phyloP scores from a whole-genome alignment of 805 yeast genomes.

The Pichia thaimueangensis region DNA sequence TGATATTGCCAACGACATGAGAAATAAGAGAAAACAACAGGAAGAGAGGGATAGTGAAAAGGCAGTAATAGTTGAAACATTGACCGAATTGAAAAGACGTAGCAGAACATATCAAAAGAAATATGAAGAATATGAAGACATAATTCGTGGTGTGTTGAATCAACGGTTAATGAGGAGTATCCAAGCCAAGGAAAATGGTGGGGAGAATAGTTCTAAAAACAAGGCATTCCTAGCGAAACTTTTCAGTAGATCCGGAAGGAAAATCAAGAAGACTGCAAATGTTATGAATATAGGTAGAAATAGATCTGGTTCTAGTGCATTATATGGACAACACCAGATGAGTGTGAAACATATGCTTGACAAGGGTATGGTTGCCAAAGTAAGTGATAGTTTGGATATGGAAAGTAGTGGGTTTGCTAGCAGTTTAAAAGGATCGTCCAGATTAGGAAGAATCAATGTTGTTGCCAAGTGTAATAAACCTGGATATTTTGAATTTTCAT shows the following conservation, averaged over 20 bases:
- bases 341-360: conserved; percentile 5
- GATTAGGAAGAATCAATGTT: conserved; percentile 51
- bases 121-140: conserved; percentile 37
- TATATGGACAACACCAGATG: conserved; percentile 1
- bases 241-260: conserved; percentile 30
- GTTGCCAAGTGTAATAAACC: conserved; percentile 70
- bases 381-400: background rate
- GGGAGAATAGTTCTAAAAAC: conserved; percentile 23
- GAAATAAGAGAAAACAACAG: conserved; percentile 39
- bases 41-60: conserved; percentile 36
- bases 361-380: conserved; percentile 7
- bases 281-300: background rate
- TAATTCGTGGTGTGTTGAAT: background rate
- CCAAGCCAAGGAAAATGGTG: conserved; percentile 10
- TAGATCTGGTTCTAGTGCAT: background rate
- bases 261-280: conserved; percentile 1
- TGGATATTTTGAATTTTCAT: conserved; percentile 65
- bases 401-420: background rate
- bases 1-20: conserved; percentile 77
- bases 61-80: conserved; percentile 35
- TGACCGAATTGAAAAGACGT: conserved; percentile 38
- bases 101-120: conserved; percentile 40
- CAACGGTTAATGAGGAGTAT: background rate
- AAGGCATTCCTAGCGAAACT: conserved; percentile 30
- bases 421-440: background rate